Percentiles rank a stretch among this genome's conserved stretches.
These are phyloP conservation scores for Globisporangium viniferum DNA, from an alignment of 352 stramenopile genomes.

Conservation along the genomic window DNA sequence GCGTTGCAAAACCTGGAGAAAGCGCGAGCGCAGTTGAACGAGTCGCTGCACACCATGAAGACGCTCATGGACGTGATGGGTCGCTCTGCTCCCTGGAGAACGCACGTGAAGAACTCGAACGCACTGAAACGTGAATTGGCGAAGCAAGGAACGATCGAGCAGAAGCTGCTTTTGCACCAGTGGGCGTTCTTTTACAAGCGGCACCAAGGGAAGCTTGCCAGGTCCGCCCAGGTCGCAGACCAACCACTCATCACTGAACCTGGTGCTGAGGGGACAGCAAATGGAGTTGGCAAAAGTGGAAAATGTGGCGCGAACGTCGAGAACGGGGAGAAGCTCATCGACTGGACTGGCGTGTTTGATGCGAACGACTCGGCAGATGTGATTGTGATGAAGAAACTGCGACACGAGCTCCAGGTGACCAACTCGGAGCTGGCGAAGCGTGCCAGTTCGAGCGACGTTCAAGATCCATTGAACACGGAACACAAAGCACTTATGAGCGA, in stretches of 20 bases:
- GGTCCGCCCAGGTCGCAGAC: too few relatives aligned
- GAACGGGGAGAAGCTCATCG: conserved; percentile 17
- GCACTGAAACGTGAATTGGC: conserved; percentile 51
- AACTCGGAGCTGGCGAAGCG: conserved; percentile 41
- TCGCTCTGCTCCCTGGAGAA: conserved; percentile 53
- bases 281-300: not conserved
- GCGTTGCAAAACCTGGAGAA: conserved; percentile 25
- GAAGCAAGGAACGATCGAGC: conserved; percentile 52
- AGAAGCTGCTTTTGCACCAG: conserved; percentile 51
- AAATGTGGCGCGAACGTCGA: not conserved
- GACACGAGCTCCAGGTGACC: conserved; percentile 54
- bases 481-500: conserved; percentile 54
- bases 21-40: conserved; percentile 32
- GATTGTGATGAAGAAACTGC: conserved; percentile 72
- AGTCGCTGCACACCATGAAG: conserved; percentile 47
- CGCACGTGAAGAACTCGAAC: conserved; percentile 63
- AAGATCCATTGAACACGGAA: conserved; percentile 21
- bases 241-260: not conserved
- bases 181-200: conserved; percentile 59
- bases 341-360: conserved; percentile 36
- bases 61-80: conserved; percentile 58
- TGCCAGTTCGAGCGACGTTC: not conserved
- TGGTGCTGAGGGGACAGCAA: not conserved
- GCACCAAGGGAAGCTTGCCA: conserved; percentile 27
- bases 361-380: conserved; percentile 46